phyloP scores from a whole-genome alignment of 2,329 filamentous ascomycete genomes.

The Neophaeococcomyces mojaviensis region DNA sequence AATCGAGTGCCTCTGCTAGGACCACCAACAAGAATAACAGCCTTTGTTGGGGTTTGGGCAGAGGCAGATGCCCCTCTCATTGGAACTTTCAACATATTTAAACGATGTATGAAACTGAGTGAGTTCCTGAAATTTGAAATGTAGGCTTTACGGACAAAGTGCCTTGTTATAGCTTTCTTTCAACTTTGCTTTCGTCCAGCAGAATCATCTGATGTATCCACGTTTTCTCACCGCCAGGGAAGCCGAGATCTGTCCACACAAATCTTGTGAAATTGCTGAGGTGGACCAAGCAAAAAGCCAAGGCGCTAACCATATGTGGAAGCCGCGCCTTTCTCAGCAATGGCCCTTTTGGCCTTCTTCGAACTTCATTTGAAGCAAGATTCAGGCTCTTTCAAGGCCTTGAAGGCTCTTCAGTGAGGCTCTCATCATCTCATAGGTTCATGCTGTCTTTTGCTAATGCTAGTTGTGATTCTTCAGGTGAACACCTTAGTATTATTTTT shows the following conservation, averaged over 20 bases:
- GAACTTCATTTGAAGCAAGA: no score
- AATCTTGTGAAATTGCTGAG: background rate
- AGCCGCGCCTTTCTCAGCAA: background rate
- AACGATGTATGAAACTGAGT: background rate
- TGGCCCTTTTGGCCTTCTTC: background rate
- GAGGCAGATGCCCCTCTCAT: conserved; percentile 31
- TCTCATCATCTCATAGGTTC: no score
- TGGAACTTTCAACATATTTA: conserved; percentile 39
- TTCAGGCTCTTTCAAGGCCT: no score
- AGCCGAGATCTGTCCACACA: conserved; percentile 5
- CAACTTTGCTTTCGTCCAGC: background rate
- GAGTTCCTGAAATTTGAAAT: no score
- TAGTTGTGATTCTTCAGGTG: no score
- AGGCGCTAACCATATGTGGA: background rate
- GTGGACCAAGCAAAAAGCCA: background rate
- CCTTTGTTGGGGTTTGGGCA: conserved; percentile 66
- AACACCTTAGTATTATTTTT: no score
- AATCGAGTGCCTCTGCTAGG: conserved; percentile 94
- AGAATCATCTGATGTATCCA: conserved; percentile 2
- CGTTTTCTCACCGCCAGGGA: conserved; percentile 3
- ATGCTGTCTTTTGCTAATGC: no score
- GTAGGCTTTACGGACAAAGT: no score
- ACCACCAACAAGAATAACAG: conserved; percentile 90
- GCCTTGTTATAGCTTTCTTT: no score
- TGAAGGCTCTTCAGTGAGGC: no score